Conservation (phyloP, 2,329 filamentous ascomycete genomes). For the Fusarium chaquense region DNA sequence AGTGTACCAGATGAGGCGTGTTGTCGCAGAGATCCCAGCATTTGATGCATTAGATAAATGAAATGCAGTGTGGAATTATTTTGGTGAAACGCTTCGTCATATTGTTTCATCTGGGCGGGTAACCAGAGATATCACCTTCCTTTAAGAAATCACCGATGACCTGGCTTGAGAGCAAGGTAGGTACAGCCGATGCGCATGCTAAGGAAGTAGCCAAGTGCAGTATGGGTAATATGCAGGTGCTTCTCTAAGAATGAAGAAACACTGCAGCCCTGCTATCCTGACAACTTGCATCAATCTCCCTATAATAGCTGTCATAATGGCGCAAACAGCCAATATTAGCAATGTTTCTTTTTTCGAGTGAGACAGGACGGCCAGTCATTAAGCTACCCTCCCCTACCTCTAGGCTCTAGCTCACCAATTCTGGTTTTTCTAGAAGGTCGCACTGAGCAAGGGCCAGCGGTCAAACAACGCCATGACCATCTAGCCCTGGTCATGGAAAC, state of each 20-base stretch:
- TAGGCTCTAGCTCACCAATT: background rate
- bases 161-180: constrained; percentile 1
- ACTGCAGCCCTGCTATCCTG: constrained; percentile 22
- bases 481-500: constrained; percentile 45
- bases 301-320: background rate
- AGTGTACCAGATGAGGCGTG: constrained; percentile 21
- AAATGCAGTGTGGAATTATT: constrained; percentile 27
- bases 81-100: constrained; percentile 46
- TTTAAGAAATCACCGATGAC: constrained; percentile 9
- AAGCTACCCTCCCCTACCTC: background rate
- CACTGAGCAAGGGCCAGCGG: constrained; percentile 36
- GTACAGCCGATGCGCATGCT: background rate
- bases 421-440: constrained; percentile 36
- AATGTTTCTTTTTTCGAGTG: background rate
- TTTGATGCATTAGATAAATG: constrained; percentile 17
- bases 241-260: background rate
- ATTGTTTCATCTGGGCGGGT: constrained; percentile 43
- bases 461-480: constrained; percentile 42
- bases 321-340: background rate
- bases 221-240: constrained; percentile 9
- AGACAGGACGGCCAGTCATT: constrained; percentile 1
- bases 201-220: background rate
- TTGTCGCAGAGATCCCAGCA: constrained; percentile 28
- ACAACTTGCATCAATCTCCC: constrained; percentile 10
- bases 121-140: constrained; percentile 13